Percentiles rank a stretch among this genome's conserved stretches.
These are phyloP conservation scores for Starmerella powellii DNA, from an alignment of 805 yeast genomes.

Conservation along the genomic window DNA sequence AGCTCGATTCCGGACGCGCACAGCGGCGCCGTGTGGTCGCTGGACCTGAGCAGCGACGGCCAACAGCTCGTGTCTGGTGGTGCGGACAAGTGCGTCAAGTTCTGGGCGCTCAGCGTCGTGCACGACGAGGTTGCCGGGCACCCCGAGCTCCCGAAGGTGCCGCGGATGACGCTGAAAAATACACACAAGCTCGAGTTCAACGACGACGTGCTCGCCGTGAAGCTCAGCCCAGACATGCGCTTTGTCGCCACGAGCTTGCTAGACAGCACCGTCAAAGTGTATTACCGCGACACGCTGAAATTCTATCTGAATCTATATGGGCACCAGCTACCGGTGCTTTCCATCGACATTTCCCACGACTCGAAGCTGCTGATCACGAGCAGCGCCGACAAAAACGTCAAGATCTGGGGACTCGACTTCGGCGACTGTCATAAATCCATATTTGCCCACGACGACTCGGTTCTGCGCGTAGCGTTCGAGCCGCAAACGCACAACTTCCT, in stretches of 20 bases:
- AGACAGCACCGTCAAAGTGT: slow-evolving; percentile 92
- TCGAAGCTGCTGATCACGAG: slow-evolving; percentile 80
- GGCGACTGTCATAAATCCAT: slow-evolving; percentile 97
- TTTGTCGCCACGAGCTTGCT: slow-evolving; percentile 71
- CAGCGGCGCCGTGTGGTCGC: slow-evolving; percentile 79
- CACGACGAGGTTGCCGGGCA: slow-evolving; percentile 60
- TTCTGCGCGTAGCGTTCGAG: slow-evolving; percentile 74
- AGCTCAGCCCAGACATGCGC: slow-evolving; percentile 66
- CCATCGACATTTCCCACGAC: slow-evolving; percentile 82
- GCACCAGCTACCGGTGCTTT: slow-evolving; percentile 87
- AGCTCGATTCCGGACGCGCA: slow-evolving; percentile 55
- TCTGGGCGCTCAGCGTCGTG: slow-evolving; percentile 66
- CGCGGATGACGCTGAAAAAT: slow-evolving; percentile 53
- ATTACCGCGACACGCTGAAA: slow-evolving; percentile 75
- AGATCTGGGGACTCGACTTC: slow-evolving; percentile 97
- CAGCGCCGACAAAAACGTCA: slow-evolving; percentile 93
- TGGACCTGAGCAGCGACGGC: slow-evolving; percentile 80
- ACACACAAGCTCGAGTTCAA: slow-evolving; percentile 70
- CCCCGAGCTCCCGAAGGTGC: slow-evolving; percentile 36
- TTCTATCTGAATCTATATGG: slow-evolving; percentile 85
- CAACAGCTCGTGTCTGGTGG: slow-evolving; percentile 79
- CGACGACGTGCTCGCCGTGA: slow-evolving; percentile 75
- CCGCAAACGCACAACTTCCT: slow-evolving; percentile 83
- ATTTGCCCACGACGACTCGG: slow-evolving; percentile 93
- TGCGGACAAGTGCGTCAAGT: slow-evolving; percentile 78